Percentiles rank a stretch among this genome's conserved stretches.
These are phyloP conservation scores for Mycena haematopus DNA, from an alignment of 768 basidiomycete genomes.

Conservation along the genomic window DNA sequence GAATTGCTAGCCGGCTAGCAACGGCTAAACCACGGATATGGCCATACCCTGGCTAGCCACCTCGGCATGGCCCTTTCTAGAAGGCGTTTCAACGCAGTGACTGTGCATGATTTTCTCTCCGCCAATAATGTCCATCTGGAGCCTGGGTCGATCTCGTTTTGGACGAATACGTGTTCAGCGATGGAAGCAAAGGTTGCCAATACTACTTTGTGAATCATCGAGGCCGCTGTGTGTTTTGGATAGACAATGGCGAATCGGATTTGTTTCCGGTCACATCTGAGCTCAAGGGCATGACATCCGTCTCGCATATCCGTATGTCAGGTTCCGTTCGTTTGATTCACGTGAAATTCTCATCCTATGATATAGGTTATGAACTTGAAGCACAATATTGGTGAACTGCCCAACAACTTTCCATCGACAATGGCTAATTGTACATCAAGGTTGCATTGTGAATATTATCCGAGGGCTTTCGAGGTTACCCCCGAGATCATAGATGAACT, in stretches of 20 bases:
- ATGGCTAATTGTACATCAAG: neutral
- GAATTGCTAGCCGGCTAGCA: too few relatives aligned
- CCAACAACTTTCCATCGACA: neutral
- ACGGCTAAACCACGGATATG: too few relatives aligned
- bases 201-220: constrained; percentile 47
- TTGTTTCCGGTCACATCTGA: constrained; percentile 37
- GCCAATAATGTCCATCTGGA: constrained; percentile 38
- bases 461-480: constrained; percentile 28
- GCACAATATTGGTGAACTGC: constrained; percentile 46
- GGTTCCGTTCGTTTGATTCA: constrained; percentile 31
- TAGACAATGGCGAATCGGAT: constrained; percentile 48
- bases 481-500: constrained; percentile 41
- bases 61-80: too few relatives aligned
- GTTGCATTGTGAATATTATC: constrained; percentile 24
- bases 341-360: neutral
- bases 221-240: constrained; percentile 56
- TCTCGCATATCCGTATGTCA: constrained; percentile 47
- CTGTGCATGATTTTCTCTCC: constrained; percentile 38
- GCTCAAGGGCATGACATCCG: constrained; percentile 44
- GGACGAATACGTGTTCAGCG: constrained; percentile 40
- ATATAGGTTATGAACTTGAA: constrained; percentile 45
- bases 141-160: constrained; percentile 50
- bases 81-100: too few relatives aligned
- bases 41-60: too few relatives aligned
- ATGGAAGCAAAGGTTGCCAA: constrained; percentile 11